These are phyloP conservation scores for Yamadazyma paraphyllophila DNA, from an alignment of 805 yeast genomes.

Conservation along the genomic window DNA sequence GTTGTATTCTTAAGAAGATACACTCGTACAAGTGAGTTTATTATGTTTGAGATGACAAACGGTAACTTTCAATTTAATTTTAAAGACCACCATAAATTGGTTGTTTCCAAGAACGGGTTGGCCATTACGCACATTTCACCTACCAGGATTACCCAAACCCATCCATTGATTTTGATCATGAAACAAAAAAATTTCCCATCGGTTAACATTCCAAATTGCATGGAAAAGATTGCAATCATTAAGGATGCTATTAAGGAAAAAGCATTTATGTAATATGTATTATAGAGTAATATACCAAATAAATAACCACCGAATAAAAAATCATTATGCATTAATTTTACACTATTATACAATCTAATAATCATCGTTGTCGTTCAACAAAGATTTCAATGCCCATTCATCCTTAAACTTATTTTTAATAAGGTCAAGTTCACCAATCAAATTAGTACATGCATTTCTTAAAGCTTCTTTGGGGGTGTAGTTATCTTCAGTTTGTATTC, in stretches of 20 bases:
- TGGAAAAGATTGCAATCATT: slow-evolving; percentile 44
- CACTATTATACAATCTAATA: slow-evolving; percentile 7
- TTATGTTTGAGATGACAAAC: slow-evolving; percentile 90
- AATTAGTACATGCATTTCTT: slow-evolving; percentile 80
- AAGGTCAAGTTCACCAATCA: slow-evolving; percentile 74
- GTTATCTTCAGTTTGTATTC: slow-evolving; percentile 95
- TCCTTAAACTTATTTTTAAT: slow-evolving; percentile 76
- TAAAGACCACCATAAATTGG: slow-evolving; percentile 88
- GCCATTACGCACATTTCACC: slow-evolving; percentile 82
- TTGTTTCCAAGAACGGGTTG: slow-evolving; percentile 73
- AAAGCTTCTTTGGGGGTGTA: slow-evolving; percentile 89
- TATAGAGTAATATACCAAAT: slow-evolving; percentile 7
- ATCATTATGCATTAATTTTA: slow-evolving; percentile 5
- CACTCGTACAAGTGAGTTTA: slow-evolving; percentile 72
- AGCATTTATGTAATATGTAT: slow-evolving; percentile 14
- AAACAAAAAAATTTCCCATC: slow-evolving; percentile 43
- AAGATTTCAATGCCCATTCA: slow-evolving; percentile 90
- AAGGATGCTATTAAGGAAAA: slow-evolving; percentile 60
- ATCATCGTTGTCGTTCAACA: slow-evolving; percentile 43
- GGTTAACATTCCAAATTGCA: slow-evolving; percentile 40
- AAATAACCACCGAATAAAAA: neutral
- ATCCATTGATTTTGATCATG: slow-evolving; percentile 47
- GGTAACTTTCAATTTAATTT: slow-evolving; percentile 94
- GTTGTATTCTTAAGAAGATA: slow-evolving; percentile 79
- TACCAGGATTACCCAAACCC: slow-evolving; percentile 65